phyloP scores from a whole-genome alignment of 306 rosid genomes.

The Vigna hirtella region DNA sequence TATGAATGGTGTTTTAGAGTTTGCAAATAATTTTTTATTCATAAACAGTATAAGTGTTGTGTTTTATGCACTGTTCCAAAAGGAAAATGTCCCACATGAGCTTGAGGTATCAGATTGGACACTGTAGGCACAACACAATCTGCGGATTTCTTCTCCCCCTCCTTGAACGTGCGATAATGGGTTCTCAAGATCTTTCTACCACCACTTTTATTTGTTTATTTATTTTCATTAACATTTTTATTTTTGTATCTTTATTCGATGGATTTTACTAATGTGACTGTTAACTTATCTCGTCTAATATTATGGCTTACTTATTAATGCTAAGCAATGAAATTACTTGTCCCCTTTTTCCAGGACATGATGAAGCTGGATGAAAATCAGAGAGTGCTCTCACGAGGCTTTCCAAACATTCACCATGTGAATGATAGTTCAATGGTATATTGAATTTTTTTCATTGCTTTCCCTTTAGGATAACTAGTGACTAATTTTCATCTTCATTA shows the following conservation, averaged over 20 bases:
- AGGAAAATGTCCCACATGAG: too few species aligned
- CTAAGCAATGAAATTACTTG: constrained; percentile 16
- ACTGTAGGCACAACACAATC: too few species aligned
- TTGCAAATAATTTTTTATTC: constrained; percentile 31
- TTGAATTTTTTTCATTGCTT: constrained; percentile 17
- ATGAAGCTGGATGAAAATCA: constrained; percentile 86
- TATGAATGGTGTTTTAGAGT: neutral
- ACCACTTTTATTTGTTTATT: too few species aligned
- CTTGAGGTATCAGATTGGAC: too few species aligned
- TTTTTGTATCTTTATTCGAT: too few species aligned
- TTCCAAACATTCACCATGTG: constrained; percentile 78
- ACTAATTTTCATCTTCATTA: constrained; percentile 16
- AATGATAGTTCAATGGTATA: constrained; percentile 77
- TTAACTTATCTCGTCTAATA: too few species aligned
- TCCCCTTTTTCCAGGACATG: constrained; percentile 67
- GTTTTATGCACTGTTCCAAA: too few species aligned
- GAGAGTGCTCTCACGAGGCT: constrained; percentile 67
- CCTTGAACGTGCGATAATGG: too few species aligned
- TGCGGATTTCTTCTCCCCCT: too few species aligned
- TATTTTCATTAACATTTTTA: too few species aligned
- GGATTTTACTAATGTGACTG: too few species aligned
- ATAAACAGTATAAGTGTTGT: constrained; percentile 21
- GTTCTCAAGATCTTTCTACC: too few species aligned
- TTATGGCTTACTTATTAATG: neutral
- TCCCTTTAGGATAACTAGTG: constrained; percentile 22